These are phyloP conservation scores for Plicaturopsis crispa DNA, from an alignment of 768 basidiomycete species.

Conservation along the genomic window DNA sequence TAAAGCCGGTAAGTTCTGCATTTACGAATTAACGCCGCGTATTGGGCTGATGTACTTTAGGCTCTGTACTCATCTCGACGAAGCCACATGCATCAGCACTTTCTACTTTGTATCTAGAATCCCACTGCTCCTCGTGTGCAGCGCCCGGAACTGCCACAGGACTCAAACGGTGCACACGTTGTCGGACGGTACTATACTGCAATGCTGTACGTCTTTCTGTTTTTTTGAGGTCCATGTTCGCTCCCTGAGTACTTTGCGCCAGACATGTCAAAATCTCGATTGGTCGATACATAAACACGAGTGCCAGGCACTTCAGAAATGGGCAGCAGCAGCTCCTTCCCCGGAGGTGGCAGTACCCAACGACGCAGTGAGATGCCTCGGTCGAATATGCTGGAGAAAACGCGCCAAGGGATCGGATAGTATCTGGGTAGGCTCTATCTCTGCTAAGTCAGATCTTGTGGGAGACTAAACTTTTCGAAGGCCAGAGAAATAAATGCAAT, in stretches of 20 bases:
- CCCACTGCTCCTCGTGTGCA: constrained; percentile 67
- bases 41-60: constrained; percentile 1
- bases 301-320: constrained; percentile 60
- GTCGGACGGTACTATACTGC: constrained; percentile 71
- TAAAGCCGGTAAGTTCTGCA: constrained; percentile 26
- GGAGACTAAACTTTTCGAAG: constrained; percentile 24
- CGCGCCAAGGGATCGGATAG: constrained; percentile 46
- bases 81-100: constrained; percentile 59
- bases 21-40: neutral
- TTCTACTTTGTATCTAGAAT: constrained; percentile 51
- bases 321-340: constrained; percentile 45
- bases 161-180: constrained; percentile 69
- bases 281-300: constrained; percentile 75
- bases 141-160: constrained; percentile 24
- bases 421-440: constrained; percentile 42
- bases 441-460: neutral
- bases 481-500: constrained; percentile 56
- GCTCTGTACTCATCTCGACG: constrained; percentile 1
- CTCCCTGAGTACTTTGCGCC: constrained; percentile 3
- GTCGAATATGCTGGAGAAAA: constrained; percentile 62
- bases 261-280: constrained; percentile 68
- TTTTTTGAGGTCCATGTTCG: constrained; percentile 3
- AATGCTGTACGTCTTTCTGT: constrained; percentile 41
- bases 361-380: constrained; percentile 77
- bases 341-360: constrained; percentile 46